Evolutionary conservation across 306 rosid genomes (phyloP).

Genomic region (Quercus robur): DNA sequence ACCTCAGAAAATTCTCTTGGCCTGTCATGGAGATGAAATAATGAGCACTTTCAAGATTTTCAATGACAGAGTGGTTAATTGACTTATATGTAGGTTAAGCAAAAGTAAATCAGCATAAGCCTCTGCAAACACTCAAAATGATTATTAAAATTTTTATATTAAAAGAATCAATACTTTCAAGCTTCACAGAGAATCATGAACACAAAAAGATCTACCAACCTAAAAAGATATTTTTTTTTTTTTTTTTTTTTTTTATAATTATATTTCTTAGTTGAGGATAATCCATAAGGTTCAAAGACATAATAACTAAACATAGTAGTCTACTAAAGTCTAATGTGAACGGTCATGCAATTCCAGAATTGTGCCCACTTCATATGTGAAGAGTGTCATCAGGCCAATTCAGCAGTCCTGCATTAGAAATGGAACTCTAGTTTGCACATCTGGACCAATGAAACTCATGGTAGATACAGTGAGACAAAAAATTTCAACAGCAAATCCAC

Average conservation of each 20-base stretch:
- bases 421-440: not conserved
- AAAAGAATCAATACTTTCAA: too few relatives aligned
- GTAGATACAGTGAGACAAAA: not conserved
- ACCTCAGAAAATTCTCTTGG: slow-evolving; percentile 49
- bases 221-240: too few relatives aligned
- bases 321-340: not conserved
- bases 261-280: not conserved
- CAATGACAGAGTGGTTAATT: slow-evolving; percentile 6
- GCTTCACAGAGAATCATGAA: too few relatives aligned
- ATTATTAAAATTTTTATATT: not conserved
- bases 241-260: too few relatives aligned
- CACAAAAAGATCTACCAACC: too few relatives aligned
- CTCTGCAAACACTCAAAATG: slow-evolving; percentile 7
- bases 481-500: not conserved
- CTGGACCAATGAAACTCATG: not conserved
- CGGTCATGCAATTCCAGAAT: not conserved
- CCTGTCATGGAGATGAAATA: slow-evolving; percentile 44
- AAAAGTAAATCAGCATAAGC: slow-evolving; percentile 1
- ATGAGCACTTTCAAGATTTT: slow-evolving; percentile 20
- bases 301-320: too few relatives aligned
- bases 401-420: not conserved
- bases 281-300: not conserved
- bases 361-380: not conserved
- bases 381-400: not conserved
- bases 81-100: not conserved